These are phyloP conservation scores for Aotearoamyces nothofagi DNA, from an alignment of 2,329 filamentous ascomycete genomes.

Conservation along the genomic window DNA sequence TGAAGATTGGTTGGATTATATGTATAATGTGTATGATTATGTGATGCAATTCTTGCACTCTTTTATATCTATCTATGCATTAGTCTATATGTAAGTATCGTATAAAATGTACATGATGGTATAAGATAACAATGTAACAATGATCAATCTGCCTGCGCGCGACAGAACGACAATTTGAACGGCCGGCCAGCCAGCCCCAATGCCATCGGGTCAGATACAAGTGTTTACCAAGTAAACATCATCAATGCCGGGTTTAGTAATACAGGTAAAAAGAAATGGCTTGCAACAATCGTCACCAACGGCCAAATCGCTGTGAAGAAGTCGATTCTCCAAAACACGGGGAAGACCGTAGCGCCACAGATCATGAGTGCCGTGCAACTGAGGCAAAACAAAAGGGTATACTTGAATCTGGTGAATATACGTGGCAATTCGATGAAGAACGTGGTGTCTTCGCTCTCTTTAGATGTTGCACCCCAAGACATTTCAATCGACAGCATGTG, in stretches of 20 bases:
- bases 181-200: too few species aligned
- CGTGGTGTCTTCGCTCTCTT: constrained; percentile 38
- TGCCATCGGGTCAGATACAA: too few species aligned
- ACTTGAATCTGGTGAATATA: constrained; percentile 39
- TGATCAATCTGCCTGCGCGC: too few species aligned
- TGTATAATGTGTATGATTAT: too few species aligned
- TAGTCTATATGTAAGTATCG: too few species aligned
- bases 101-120: too few species aligned
- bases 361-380: constrained; percentile 30
- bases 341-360: constrained; percentile 24
- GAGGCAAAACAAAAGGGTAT: constrained; percentile 34
- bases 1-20: too few species aligned
- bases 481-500: constrained; percentile 25
- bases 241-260: constrained; percentile 48
- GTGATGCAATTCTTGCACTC: too few species aligned
- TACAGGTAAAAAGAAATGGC: constrained; percentile 42
- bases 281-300: constrained; percentile 31
- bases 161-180: too few species aligned
- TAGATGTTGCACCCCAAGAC: constrained; percentile 35
- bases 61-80: too few species aligned
- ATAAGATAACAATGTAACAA: too few species aligned
- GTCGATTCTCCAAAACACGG: too few species aligned
- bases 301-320: constrained; percentile 46
- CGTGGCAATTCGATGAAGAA: constrained; percentile 40
- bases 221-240: constrained; percentile 40